These are phyloP conservation scores for Diplodia mutila DNA, from an alignment of 2,329 filamentous ascomycete genomes.

Conservation along the genomic window DNA sequence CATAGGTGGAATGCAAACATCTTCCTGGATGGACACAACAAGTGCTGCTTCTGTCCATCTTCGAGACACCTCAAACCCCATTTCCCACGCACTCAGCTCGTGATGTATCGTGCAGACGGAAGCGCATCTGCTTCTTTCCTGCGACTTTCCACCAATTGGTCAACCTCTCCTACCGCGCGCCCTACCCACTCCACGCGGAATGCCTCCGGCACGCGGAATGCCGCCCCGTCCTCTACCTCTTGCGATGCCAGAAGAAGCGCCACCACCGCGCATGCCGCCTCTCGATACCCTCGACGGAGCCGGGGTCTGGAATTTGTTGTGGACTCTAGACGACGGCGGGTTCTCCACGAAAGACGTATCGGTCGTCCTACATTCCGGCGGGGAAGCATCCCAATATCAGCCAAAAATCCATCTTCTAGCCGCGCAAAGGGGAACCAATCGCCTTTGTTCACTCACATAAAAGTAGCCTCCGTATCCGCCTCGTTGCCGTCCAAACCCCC, in stretches of 20 bases:
- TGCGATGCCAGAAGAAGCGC: neutral
- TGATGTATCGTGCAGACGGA: neutral
- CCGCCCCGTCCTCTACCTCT: constrained; percentile 14
- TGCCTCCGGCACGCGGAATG: constrained; percentile 3
- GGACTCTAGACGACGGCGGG: constrained; percentile 62
- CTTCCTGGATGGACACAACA: neutral
- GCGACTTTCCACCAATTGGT: neutral
- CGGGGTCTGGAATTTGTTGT: constrained; percentile 48
- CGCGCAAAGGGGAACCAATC: neutral
- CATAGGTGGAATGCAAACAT: neutral
- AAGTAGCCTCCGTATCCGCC: constrained; percentile 73
- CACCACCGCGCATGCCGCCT: constrained; percentile 18
- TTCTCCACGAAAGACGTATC: constrained; percentile 92
- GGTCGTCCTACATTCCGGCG: constrained; percentile 69
- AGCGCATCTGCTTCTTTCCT: neutral
- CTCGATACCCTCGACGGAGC: constrained; percentile 25
- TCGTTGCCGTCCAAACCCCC: constrained; percentile 28
- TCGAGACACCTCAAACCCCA: neutral
- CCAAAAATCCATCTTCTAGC: neutral
- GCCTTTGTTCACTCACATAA: constrained; percentile 63
- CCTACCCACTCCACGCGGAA: constrained; percentile 38
- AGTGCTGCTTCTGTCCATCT: neutral
- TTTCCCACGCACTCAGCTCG: neutral
- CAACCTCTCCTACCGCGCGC: constrained; percentile 34
- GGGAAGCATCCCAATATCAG: neutral